A percentile compares a stretch with the other conserved stretches of the same genome.
phyloP scores from a whole-genome alignment of 768 basidiomycete species.

The Lactarius psammicola region DNA sequence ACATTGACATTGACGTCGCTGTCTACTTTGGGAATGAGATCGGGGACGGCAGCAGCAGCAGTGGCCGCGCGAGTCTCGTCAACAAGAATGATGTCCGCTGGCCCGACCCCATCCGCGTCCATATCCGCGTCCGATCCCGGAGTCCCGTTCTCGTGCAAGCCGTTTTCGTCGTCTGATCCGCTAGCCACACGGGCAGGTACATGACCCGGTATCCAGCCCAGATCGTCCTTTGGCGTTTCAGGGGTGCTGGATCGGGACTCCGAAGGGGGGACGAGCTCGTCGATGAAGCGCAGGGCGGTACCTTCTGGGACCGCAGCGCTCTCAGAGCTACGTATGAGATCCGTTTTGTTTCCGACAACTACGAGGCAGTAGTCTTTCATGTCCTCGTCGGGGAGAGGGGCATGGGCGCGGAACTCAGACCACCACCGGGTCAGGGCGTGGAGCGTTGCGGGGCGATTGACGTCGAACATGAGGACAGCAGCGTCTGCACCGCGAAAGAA shows the following conservation, averaged over 20 bases:
- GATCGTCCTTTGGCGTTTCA: conserved; percentile 15
- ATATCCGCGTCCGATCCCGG: not conserved
- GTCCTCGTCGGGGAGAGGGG: conserved; percentile 66
- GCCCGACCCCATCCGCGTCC: not conserved
- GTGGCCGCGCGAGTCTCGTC: conserved; percentile 6
- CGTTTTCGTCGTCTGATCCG: conserved; percentile 6
- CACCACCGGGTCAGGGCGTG: conserved; percentile 69
- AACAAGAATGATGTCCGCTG: conserved; percentile 5
- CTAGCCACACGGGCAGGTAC: not conserved
- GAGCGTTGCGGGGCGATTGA: conserved; percentile 63
- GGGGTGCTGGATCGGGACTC: conserved; percentile 21
- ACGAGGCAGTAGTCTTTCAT: conserved; percentile 65
- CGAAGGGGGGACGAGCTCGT: conserved; percentile 46
- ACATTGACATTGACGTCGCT: conserved; percentile 26
- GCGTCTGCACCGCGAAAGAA: conserved; percentile 88
- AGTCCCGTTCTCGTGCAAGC: not conserved
- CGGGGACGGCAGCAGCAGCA: not conserved
- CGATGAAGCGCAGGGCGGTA: conserved; percentile 54
- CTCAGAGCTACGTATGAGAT: conserved; percentile 40
- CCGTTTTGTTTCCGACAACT: conserved; percentile 73
- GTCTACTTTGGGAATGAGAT: conserved; percentile 14
- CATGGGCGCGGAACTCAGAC: conserved; percentile 65
- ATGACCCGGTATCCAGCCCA: not conserved
- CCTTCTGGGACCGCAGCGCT: conserved; percentile 36
- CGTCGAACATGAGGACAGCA: conserved; percentile 77